phyloP scores from a whole-genome alignment of 306 rosid species.

The Gleditsia sinensis region DNA sequence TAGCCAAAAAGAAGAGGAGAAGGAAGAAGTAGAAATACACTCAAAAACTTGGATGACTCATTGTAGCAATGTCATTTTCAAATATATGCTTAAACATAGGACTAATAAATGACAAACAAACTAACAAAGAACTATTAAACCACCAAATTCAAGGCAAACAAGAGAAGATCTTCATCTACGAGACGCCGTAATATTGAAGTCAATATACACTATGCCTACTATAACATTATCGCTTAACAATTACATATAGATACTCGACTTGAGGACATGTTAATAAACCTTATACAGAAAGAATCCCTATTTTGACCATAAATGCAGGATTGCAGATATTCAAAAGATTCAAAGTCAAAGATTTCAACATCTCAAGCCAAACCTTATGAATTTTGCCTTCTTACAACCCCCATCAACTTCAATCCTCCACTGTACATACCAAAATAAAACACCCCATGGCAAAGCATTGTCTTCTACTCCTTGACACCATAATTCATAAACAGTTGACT shows the following conservation, averaged over 20 bases:
- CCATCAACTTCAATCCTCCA: not conserved
- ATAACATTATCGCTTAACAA: not conserved
- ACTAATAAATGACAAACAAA: not conserved
- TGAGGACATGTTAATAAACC: not conserved
- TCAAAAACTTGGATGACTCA: not conserved
- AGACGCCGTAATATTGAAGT: not conserved
- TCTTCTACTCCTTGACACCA: not conserved
- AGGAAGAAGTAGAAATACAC: not conserved
- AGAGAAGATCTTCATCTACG: not conserved
- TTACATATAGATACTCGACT: not conserved
- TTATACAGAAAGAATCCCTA: not conserved
- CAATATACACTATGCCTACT: not conserved
- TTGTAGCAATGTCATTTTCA: not conserved
- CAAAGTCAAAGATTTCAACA: not conserved
- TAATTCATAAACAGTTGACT: not conserved
- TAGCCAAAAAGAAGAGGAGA: not conserved
- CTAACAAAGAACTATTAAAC: not conserved
- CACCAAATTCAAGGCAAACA: not conserved
- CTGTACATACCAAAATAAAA: not conserved
- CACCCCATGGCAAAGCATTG: not conserved
- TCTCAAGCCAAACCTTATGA: not conserved
- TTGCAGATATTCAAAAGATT: not conserved
- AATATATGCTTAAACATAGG: not conserved
- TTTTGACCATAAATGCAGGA: not conserved
- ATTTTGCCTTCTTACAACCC: not conserved